Evolutionary conservation across 2,329 filamentous ascomycete species (phyloP), one percentile per base, ranked within the genome.

Genomic region (Paraphoma chrysanthemicola): DNA sequence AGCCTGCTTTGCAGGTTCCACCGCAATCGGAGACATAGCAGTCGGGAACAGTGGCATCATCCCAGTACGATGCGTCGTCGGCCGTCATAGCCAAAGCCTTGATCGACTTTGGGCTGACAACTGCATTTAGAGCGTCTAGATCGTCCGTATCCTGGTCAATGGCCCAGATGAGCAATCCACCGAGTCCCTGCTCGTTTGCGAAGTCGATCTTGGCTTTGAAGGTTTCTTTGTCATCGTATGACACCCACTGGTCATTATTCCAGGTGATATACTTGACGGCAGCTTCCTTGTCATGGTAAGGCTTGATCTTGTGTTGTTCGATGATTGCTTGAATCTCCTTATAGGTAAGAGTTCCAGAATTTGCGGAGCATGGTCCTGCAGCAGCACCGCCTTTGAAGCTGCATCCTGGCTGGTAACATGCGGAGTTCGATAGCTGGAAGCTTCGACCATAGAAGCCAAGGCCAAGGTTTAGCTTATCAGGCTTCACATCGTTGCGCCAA

Each of bases 401-500:
- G 31, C 58, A 61, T 8, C 46, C 49, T 4, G 62, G 50, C 2
- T 39, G 41, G 11, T 17, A 46, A 18, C 64, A 69, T 2, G 11
- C 11, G 5, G 54, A 18, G 50, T 71, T 56, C 1, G 46, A 43
- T 11, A 77, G 38, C 1, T 60, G 66, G 50, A 74, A 77, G 3
- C 48, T 51, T 4, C 73, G 63, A 1, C 79, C 77, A 59, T 84
- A 83, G 60, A 80, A 83, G 3, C 69, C 80, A 0, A 79, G 28
- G 0, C 82, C 82, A 6, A 85, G 41, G 2, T 62, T 64, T 0
- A 85, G 62, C 43, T 81, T 78, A 0, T 51, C 45, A 0, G 82
- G 70, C 1, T 68, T 56, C 5, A 85, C 65, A 28, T 76, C 61
- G 42, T 76, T 78, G 11, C 81, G 66, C 81, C 82, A 83, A 4